A percentile compares a stretch with the other conserved stretches of the same genome.
phyloP scores from a whole-genome alignment of 106 monocot species.

The Dioscorea alata region DNA sequence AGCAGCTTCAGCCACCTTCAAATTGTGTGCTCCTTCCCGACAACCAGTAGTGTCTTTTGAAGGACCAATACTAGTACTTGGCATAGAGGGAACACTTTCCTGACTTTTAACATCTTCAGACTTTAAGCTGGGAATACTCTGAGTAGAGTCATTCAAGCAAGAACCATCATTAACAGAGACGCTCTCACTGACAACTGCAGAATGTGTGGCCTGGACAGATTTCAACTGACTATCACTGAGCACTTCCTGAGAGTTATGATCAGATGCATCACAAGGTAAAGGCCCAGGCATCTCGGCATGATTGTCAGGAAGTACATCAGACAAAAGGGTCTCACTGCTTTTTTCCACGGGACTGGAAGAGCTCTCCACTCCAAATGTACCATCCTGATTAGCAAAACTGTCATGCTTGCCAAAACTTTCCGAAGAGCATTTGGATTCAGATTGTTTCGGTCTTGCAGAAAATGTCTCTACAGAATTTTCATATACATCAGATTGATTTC shows the following conservation, averaged over 20 bases:
- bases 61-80: neutral
- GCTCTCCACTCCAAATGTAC: conserved; percentile 1
- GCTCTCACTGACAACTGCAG: neutral
- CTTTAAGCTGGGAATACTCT: neutral
- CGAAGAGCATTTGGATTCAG: conserved; percentile 9
- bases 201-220: neutral
- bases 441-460: conserved; percentile 1
- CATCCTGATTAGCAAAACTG: conserved; percentile 6
- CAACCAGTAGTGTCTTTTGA: neutral
- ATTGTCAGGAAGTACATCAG: conserved; percentile 4
- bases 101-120: neutral
- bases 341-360: conserved; percentile 7
- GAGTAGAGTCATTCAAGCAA: conserved; percentile 3
- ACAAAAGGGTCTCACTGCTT: conserved; percentile 1
- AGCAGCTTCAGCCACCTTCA: neutral
- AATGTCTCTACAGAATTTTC: neutral
- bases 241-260: neutral
- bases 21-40: neutral
- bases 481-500: conserved; percentile 10
- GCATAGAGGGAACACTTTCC: neutral
- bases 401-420: conserved; percentile 1
- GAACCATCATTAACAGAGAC: neutral
- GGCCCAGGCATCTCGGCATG: neutral
- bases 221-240: conserved; percentile 8
- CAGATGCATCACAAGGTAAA: too few species aligned